These are phyloP conservation scores for Kwoniella dendrophila DNA, from an alignment of 768 basidiomycete species.

Conservation along the genomic window DNA sequence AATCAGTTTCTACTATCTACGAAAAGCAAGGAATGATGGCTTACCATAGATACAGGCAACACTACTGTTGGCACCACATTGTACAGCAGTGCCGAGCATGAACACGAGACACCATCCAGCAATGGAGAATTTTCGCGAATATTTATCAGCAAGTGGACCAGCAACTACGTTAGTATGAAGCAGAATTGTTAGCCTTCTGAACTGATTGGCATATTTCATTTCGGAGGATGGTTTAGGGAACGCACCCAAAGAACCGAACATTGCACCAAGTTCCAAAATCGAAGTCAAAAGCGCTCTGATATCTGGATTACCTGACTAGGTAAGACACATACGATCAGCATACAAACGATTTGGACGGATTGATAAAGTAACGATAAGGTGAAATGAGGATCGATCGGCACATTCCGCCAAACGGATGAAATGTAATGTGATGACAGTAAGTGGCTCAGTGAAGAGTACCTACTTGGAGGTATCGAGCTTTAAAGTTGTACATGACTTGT, in stretches of 20 bases:
- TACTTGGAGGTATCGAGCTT: slow-evolving; percentile 34
- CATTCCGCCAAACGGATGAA: no score
- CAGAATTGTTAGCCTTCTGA: no score
- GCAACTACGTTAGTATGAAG: no score
- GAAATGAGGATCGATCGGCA: no score
- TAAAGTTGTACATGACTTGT: slow-evolving; percentile 61
- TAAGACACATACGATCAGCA: slow-evolving; percentile 4
- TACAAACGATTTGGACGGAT: slow-evolving; percentile 20
- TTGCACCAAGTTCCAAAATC: slow-evolving; percentile 65
- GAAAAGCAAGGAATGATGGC: neutral
- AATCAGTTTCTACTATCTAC: slow-evolving; percentile 12
- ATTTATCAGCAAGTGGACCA: slow-evolving; percentile 68
- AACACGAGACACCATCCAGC: slow-evolving; percentile 68
- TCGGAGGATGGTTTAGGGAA: no score
- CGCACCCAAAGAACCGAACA: slow-evolving; percentile 75
- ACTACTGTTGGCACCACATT: slow-evolving; percentile 56
- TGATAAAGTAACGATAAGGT: slow-evolving; percentile 36
- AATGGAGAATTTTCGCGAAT: slow-evolving; percentile 65
- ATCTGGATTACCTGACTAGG: slow-evolving; percentile 56
- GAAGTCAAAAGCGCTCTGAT: slow-evolving; percentile 74
- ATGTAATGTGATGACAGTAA: no score
- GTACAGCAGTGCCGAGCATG: slow-evolving; percentile 66
- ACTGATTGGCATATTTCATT: no score
- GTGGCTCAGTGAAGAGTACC: no score
- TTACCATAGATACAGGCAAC: slow-evolving; percentile 68